phyloP scores from a whole-genome alignment of 768 basidiomycete genomes.

The Agaricus bisporus region DNA sequence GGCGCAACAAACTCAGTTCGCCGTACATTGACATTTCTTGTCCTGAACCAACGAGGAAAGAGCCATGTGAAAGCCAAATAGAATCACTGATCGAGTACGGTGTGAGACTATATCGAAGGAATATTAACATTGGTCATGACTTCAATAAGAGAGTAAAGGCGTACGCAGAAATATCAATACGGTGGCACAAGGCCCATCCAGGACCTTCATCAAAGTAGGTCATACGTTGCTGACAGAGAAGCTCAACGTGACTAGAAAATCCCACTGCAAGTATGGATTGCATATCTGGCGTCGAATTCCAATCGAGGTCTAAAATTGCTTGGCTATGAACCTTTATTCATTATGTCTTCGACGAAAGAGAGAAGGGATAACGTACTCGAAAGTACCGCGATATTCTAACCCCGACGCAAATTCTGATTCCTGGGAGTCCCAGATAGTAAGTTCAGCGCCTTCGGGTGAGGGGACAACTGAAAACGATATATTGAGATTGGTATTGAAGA shows the following conservation, averaged over 20 bases:
- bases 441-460: slow-evolving; percentile 56
- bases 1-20: slow-evolving; percentile 24
- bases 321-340: slow-evolving; percentile 31
- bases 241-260: slow-evolving; percentile 67
- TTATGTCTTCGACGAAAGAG: neutral
- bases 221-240: slow-evolving; percentile 92
- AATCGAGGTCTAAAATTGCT: slow-evolving; percentile 78
- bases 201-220: slow-evolving; percentile 83
- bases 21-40: slow-evolving; percentile 82
- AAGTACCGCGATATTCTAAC: slow-evolving; percentile 64
- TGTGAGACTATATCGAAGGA: slow-evolving; percentile 48
- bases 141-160: slow-evolving; percentile 17
- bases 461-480: slow-evolving; percentile 46
- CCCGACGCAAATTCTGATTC: slow-evolving; percentile 92
- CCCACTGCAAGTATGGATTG: slow-evolving; percentile 92
- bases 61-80: slow-evolving; percentile 84
- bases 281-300: slow-evolving; percentile 86
- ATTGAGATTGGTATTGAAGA: slow-evolving; percentile 2
- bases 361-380: slow-evolving; percentile 37
- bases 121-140: neutral
- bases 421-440: slow-evolving; percentile 96
- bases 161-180: slow-evolving; percentile 64
- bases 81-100: slow-evolving; percentile 82
- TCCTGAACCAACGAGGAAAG: slow-evolving; percentile 74
- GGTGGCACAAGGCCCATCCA: slow-evolving; percentile 70